These are phyloP conservation scores for Tolypocladium amazonense DNA, from an alignment of 2,329 filamentous ascomycete genomes.

Conservation along the genomic window DNA sequence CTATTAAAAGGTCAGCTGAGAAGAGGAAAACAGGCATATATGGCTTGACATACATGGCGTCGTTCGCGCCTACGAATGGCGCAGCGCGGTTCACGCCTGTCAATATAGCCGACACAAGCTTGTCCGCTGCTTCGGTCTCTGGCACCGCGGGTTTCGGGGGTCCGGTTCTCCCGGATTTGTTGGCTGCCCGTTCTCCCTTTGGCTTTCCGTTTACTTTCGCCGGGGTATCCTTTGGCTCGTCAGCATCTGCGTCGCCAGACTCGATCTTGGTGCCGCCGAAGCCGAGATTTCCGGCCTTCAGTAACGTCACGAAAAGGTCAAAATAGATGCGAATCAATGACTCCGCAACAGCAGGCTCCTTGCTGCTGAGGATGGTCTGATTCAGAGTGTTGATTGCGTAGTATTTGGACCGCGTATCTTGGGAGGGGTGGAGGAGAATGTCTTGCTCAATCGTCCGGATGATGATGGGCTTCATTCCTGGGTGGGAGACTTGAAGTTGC, in stretches of 20 bases:
- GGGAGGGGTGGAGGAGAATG: constrained; percentile 74
- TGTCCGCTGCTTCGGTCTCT: constrained; percentile 64
- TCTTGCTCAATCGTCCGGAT: constrained; percentile 80
- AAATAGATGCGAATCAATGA: constrained; percentile 87
- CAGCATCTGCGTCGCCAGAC: constrained; percentile 23
- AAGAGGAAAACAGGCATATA: neutral
- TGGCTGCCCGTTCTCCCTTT: constrained; percentile 12
- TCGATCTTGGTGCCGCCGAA: constrained; percentile 30
- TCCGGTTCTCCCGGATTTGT: constrained; percentile 10
- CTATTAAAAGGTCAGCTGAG: constrained; percentile 23
- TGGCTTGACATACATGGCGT: constrained; percentile 47
- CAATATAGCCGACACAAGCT: constrained; percentile 81
- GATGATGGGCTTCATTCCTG: constrained; percentile 86
- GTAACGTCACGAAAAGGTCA: constrained; percentile 68
- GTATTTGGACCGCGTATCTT: constrained; percentile 83
- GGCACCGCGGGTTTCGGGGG: constrained; percentile 30
- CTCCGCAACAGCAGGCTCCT: constrained; percentile 71
- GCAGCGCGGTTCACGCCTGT: constrained; percentile 94
- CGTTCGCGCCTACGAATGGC: constrained; percentile 77
- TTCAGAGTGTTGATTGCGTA: constrained; percentile 95
- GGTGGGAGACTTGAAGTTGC: constrained; percentile 80
- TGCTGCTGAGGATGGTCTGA: constrained; percentile 82
- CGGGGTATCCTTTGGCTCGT: constrained; percentile 18
- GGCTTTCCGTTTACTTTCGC: constrained; percentile 9
- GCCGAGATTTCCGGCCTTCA: constrained; percentile 48